Conservation (phyloP, 140 eudicot species). For the Oenanthe javanica region DNA sequence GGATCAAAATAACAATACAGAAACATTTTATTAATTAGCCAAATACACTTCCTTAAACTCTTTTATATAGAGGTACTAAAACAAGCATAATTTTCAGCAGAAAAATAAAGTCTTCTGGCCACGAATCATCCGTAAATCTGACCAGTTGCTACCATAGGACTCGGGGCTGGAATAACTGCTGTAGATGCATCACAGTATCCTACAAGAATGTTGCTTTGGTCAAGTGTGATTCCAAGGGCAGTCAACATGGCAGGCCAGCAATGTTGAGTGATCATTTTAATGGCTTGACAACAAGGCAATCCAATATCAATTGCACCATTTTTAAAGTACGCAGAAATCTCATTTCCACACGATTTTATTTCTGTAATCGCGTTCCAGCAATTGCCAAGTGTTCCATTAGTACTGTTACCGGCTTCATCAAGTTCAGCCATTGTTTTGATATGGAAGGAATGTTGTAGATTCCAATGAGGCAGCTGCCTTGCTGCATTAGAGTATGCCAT, state of each 20-base stretch:
- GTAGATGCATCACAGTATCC: conserved; percentile 31
- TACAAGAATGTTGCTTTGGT: conserved; percentile 18
- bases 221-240: conserved; percentile 22
- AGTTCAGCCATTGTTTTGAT: neutral
- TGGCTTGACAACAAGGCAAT: conserved; percentile 29
- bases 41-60: neutral
- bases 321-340: conserved; percentile 22
- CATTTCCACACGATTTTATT: conserved; percentile 27
- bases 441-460: neutral
- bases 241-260: conserved; percentile 37
- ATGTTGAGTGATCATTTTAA: conserved; percentile 16
- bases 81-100: neutral
- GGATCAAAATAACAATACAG: neutral
- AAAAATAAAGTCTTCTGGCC: neutral
- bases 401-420: neutral
- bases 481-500: neutral
- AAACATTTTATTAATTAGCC: neutral
- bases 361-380: conserved; percentile 21
- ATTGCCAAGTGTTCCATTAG: conserved; percentile 1
- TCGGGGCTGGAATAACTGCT: neutral
- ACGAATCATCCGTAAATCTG: neutral
- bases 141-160: neutral
- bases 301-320: conserved; percentile 25
- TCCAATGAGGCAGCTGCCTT: neutral
- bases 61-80: neutral